Base-by-base conservation (phyloP, 768 basidiomycete species). In the Sarcomyxa edulis region DNA sequence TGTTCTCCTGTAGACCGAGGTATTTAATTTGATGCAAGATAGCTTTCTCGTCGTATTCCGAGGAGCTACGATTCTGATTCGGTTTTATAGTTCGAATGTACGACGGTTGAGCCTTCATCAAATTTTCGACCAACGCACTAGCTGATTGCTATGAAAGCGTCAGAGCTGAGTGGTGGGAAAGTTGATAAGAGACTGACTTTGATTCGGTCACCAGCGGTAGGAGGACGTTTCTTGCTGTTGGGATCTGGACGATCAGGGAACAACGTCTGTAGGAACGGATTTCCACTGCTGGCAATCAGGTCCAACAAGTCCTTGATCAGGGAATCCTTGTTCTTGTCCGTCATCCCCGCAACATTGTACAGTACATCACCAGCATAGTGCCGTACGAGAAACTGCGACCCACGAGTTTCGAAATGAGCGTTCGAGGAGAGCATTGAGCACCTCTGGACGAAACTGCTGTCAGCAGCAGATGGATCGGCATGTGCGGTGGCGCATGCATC, bases 51-150 rank as follows among this genome's bases (percentile, higher is more conserved):
- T 99, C 93, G 56, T 95, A 98, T 64, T 99, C 96, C 7, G 81
- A 74, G 8, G 82, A 58, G 47, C 91, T 94, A 32, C 94, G 83
- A 56, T 99, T 95, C 68, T 96, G 87, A 58, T 99, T 99, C 9
- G 96, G 91, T 62, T 99, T 99, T 68, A 99, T 98, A 4, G 96
- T 99, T 40, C 96, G 89, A 47, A 99, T 99, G 62, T 99, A 99
- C 16, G 91, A 91, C 1, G 96, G 96, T 55, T 89, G 94, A 20
- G 91, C 89, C 52, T 84, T 86, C 95, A 97, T 98, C 45, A 99
- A 70, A 56, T 98, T 99, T 7, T 95, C 91, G 7, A 99, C 96
- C 18, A 99, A 77, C 5, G 93, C 94, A 37, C 88, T 82, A 20
- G 96, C 96, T n/a, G 95, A 98, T 46, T 71, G 64, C 88, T 92